Conservation (phyloP, 2,329 filamentous ascomycete species). For the Pleurostoma richardsiae region DNA sequence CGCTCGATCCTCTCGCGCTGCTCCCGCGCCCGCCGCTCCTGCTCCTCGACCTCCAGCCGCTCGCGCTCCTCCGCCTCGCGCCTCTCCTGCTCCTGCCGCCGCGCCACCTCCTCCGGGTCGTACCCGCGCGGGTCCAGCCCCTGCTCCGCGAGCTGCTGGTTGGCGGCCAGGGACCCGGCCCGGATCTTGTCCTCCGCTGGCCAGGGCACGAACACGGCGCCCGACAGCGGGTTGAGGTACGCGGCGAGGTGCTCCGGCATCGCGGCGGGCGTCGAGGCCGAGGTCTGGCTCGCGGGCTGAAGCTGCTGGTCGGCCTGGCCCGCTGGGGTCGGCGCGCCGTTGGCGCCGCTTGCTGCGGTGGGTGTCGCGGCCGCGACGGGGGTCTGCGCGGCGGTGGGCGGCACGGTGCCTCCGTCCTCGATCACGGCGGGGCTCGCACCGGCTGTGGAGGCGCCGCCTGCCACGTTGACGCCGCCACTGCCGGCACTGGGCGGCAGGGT, state of each 20-base stretch:
- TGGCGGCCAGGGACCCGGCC: constrained; percentile 59
- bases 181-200: constrained; percentile 66
- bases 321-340: constrained; percentile 6
- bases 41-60: constrained; percentile 27
- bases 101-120: constrained; percentile 52
- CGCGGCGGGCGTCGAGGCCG: constrained; percentile 21
- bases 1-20: constrained; percentile 41
- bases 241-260: constrained; percentile 44
- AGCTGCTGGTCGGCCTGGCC: constrained; percentile 3
- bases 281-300: constrained; percentile 5
- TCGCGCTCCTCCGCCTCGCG: constrained; percentile 46
- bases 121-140: constrained; percentile 58
- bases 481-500: constrained; percentile 64
- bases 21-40: constrained; percentile 27
- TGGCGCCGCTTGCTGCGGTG: constrained; percentile 4
- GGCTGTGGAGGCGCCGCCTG: constrained; percentile 13
- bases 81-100: constrained; percentile 44
- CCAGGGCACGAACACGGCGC: constrained; percentile 70
- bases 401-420: constrained; percentile 9
- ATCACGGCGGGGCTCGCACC: constrained; percentile 18
- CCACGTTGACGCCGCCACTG: constrained; percentile 31
- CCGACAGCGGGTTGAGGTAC: constrained; percentile 50
- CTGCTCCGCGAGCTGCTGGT: constrained; percentile 56
- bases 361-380: constrained; percentile 12
- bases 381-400: constrained; percentile 14